Percentiles rank a stretch among this genome's conserved stretches.
These are phyloP conservation scores for Globisporangium ultimum DNA, from an alignment of 352 stramenopile genomes.

Conservation along the genomic window DNA sequence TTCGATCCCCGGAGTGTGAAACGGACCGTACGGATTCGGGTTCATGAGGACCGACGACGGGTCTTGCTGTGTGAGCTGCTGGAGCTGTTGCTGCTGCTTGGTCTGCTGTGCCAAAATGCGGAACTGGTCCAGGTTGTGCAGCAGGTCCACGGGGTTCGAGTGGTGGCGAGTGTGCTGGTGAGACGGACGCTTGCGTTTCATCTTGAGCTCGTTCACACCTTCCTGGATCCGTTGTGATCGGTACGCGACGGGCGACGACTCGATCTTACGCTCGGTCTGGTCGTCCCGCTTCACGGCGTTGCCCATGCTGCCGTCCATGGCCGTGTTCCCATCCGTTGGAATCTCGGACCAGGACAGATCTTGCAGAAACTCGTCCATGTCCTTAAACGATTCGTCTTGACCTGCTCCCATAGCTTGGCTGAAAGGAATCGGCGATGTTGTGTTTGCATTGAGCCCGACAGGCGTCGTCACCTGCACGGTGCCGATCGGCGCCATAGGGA, in stretches of 20 bases:
- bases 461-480: slow-evolving; percentile 26
- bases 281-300: slow-evolving; percentile 13
- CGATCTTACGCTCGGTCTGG: slow-evolving; percentile 6
- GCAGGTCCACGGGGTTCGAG: slow-evolving; percentile 74
- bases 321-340: neutral
- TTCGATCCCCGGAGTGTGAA: slow-evolving; percentile 15
- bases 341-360: slow-evolving; percentile 25
- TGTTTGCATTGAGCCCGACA: slow-evolving; percentile 4
- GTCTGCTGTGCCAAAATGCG: slow-evolving; percentile 58
- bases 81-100: slow-evolving; percentile 45
- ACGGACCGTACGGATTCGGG: neutral
- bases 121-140: slow-evolving; percentile 78
- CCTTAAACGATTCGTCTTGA: slow-evolving; percentile 30
- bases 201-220: slow-evolving; percentile 67
- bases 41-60: slow-evolving; percentile 18
- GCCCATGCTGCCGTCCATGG: slow-evolving; percentile 4
- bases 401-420: slow-evolving; percentile 7
- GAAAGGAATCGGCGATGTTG: slow-evolving; percentile 20
- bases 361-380: slow-evolving; percentile 55
- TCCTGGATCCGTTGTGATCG: slow-evolving; percentile 63
- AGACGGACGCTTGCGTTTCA: slow-evolving; percentile 69
- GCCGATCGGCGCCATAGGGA: slow-evolving; percentile 18
- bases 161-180: slow-evolving; percentile 56
- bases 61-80: slow-evolving; percentile 23
- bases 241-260: slow-evolving; percentile 34